These are phyloP conservation scores for Penicillium malachiteum DNA, from an alignment of 495 filamentous ascomycete genomes.

Conservation along the genomic window DNA sequence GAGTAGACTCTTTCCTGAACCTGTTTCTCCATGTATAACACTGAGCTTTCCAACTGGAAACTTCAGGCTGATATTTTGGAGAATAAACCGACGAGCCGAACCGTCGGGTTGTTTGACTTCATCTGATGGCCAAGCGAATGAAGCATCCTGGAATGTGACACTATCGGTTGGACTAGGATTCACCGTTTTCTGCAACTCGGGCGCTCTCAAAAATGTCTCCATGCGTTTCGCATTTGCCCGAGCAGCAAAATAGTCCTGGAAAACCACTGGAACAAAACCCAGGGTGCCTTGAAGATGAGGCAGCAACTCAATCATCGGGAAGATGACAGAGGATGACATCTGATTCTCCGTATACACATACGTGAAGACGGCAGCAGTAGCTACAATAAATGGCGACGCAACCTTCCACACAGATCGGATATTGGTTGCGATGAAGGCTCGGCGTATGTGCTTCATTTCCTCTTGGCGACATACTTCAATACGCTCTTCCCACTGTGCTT, in stretches of 20 bases:
- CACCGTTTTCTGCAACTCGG: not conserved
- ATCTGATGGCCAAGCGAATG: not conserved
- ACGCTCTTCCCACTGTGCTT: not conserved
- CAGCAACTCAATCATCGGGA: not conserved
- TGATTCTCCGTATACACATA: not conserved
- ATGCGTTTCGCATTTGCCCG: not conserved
- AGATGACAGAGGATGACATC: not conserved
- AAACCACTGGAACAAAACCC: not conserved
- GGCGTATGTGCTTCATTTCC: not conserved
- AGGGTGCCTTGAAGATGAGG: not conserved
- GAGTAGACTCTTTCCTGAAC: not conserved
- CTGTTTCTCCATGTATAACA: not conserved
- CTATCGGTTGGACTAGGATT: not conserved
- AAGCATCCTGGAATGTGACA: not conserved
- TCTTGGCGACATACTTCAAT: not conserved
- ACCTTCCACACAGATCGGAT: constrained; percentile 1
- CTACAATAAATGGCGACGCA: not conserved
- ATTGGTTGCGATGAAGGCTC: not conserved
- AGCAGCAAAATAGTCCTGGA: not conserved
- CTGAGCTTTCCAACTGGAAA: not conserved
- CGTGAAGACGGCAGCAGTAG: not conserved
- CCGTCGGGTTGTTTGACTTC: not conserved
- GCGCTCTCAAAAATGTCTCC: not conserved
- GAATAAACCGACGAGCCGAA: not conserved
- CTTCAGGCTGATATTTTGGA: not conserved